Evolutionary conservation across 106 monocot species (phyloP), one percentile per base, ranked within the genome.

Genomic region (Dendrobium huoshanense): DNA sequence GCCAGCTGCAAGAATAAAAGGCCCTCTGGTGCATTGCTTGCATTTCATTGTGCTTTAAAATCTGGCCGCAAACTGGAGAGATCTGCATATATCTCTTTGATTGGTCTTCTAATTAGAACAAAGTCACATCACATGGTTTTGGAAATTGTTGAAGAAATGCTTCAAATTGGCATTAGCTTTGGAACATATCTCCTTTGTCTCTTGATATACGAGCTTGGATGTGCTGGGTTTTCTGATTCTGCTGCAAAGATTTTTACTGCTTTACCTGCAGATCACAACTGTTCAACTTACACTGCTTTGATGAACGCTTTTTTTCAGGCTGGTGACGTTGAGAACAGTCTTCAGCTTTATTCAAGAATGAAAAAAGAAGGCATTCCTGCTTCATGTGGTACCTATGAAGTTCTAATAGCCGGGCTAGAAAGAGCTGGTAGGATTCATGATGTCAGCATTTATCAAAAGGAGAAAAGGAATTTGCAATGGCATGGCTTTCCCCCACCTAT

Each of bases 131-230:
- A 77, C 15, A 59, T 72, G 1, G 72, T 89, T 43, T 13, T 87
- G 20, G 84, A 93, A 74, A 75, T 95, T 84, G 68, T 88, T 78
- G 88, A 95, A 67, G 82, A 89, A 79, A 89, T 95, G 85, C 70
- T 77, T 54, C 81, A 81, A 56, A n/a, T 73, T 75, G 88, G 84
- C 9, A 78, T 80, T 41, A 81, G 18, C 58, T 77, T 95, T 48
- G 95, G 91, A 73, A 74, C 86, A 47, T 87, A 95, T 87, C 86
- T 92, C 19, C 67, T 80, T 76, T 82, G 84, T 74, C 45, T 89
- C 19, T 81, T 95, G 72, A 93, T 91, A 80, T 58, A 82, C 64
- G 85, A 61, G 75, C 88, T 95, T 72, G 89, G 88, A 19, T 77
- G 68, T 88, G 86, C 87, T 73, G 86, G 89, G 11, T 75, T 89